phyloP scores from a whole-genome alignment of 352 stramenopile genomes.

The Peronosclerospora sorghi region DNA sequence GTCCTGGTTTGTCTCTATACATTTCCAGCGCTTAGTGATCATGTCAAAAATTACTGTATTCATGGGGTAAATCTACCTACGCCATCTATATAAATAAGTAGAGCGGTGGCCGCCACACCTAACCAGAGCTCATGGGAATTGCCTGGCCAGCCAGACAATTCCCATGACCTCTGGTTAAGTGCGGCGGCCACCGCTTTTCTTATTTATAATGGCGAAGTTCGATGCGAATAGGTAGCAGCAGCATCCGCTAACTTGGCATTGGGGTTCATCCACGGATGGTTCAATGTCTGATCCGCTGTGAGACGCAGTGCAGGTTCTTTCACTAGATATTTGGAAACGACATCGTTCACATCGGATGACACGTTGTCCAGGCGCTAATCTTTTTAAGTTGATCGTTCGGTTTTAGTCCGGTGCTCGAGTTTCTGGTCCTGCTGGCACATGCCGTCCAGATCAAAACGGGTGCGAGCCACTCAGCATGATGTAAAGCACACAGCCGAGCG shows the following conservation, averaged over 20 bases:
- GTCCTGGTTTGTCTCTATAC: slow-evolving; percentile 63
- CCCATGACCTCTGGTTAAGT: too few relatives aligned
- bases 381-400: slow-evolving; percentile 38
- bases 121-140: slow-evolving; percentile 15
- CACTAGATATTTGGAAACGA: slow-evolving; percentile 80
- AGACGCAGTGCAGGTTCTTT: slow-evolving; percentile 77
- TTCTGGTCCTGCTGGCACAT: slow-evolving; percentile 71
- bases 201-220: slow-evolving; percentile 10
- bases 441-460: slow-evolving; percentile 87
- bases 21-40: too few relatives aligned
- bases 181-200: too few relatives aligned
- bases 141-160: slow-evolving; percentile 17
- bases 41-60: too few relatives aligned
- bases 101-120: neutral
- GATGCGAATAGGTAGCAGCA: slow-evolving; percentile 2
- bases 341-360: slow-evolving; percentile 81
- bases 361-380: slow-evolving; percentile 55
- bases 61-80: too few relatives aligned
- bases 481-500: slow-evolving; percentile 89
- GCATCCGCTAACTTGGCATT: slow-evolving; percentile 3
- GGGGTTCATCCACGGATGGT: slow-evolving; percentile 84
- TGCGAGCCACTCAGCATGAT: slow-evolving; percentile 89
- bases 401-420: slow-evolving; percentile 72
- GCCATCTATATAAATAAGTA: slow-evolving; percentile 25
- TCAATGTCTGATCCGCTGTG: slow-evolving; percentile 83